phyloP scores from a whole-genome alignment of 164 flowering plant genomes.

The Berberis vulgaris region DNA sequence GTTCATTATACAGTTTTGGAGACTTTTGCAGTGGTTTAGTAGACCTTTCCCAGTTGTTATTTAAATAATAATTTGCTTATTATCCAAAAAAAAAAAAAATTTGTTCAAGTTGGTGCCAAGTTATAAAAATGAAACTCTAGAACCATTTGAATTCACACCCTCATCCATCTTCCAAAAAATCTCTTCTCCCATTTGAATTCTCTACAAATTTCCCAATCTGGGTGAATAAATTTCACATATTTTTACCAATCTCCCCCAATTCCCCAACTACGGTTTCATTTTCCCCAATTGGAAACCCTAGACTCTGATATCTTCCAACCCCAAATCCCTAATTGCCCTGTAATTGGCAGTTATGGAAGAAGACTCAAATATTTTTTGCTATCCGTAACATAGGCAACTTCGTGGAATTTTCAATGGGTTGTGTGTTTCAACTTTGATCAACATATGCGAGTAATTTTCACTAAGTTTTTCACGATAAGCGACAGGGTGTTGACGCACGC shows the following conservation, averaged over 20 bases:
- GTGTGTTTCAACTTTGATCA: conserved; percentile 33
- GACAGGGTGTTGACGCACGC: no score
- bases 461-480: no score
- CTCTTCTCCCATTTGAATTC: not conserved
- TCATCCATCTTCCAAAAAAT: not conserved
- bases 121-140: no score
- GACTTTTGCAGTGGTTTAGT: no score
- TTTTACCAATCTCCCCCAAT: not conserved
- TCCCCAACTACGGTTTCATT: conserved; percentile 14
- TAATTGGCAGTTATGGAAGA: conserved; percentile 16
- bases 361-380: not conserved
- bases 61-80: no score
- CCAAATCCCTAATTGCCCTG: not conserved
- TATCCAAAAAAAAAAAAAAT: no score
- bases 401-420: conserved; percentile 49
- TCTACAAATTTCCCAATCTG: no score
- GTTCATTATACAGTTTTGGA: no score
- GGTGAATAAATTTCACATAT: no score
- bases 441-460: no score
- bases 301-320: not conserved
- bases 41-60: no score
- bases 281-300: conserved; percentile 9
- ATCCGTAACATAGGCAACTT: conserved; percentile 18
- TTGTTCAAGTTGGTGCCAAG: no score
- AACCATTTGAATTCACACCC: not conserved